Evolutionary conservation across 768 basidiomycete species (phyloP).

Genomic region (Nevesoporus exiguus): DNA sequence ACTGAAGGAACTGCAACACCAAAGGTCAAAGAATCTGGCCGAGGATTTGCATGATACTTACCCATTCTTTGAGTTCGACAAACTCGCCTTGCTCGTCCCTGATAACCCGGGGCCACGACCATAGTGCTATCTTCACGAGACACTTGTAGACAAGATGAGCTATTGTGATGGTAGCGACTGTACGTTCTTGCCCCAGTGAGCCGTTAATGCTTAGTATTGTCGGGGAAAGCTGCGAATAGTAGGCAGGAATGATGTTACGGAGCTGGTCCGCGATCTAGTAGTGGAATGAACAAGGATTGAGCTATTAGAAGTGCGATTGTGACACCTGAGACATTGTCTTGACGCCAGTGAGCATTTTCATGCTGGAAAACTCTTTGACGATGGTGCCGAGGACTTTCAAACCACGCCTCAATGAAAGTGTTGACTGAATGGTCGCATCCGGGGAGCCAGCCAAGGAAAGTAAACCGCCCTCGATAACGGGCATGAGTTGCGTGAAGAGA

Average conservation of each 20-base stretch:
- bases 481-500: slow-evolving; percentile 42
- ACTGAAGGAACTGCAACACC: slow-evolving; percentile 47
- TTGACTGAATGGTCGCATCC: slow-evolving; percentile 40
- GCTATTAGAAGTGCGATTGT: background rate
- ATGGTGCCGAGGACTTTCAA: slow-evolving; percentile 63
- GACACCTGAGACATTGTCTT: slow-evolving; percentile 63
- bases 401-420: slow-evolving; percentile 54
- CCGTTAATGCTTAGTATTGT: slow-evolving; percentile 32
- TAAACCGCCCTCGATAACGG: slow-evolving; percentile 51
- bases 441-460: slow-evolving; percentile 45
- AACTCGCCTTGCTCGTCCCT: slow-evolving; percentile 43
- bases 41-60: slow-evolving; percentile 27
- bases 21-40: slow-evolving; percentile 1
- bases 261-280: slow-evolving; percentile 34
- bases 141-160: slow-evolving; percentile 75
- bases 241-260: slow-evolving; percentile 51
- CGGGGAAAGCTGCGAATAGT: slow-evolving; percentile 53
- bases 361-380: slow-evolving; percentile 64
- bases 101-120: slow-evolving; percentile 61
- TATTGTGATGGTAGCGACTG: slow-evolving; percentile 47
- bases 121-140: slow-evolving; percentile 63
- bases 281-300: background rate
- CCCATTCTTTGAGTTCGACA: slow-evolving; percentile 51
- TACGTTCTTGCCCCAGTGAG: slow-evolving; percentile 36
- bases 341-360: slow-evolving; percentile 68